phyloP scores from a whole-genome alignment of 202 grass and related monocot species.

The Cymbopogon flexuosus region DNA sequence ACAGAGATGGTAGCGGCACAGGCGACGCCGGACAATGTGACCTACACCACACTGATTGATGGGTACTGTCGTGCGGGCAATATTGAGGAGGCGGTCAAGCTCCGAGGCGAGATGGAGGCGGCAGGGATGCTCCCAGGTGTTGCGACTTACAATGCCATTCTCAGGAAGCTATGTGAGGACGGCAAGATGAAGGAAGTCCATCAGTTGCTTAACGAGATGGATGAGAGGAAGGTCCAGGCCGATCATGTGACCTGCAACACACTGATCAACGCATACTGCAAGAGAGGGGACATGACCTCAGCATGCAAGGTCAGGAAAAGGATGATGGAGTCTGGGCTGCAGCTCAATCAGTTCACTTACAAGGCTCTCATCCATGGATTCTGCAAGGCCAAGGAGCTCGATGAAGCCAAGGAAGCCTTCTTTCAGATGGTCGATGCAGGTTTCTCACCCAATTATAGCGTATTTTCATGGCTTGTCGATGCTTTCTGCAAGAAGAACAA shows the following conservation, averaged over 20 bases:
- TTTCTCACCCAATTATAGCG: slow-evolving; percentile 58
- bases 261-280: slow-evolving; percentile 80
- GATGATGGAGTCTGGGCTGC: slow-evolving; percentile 84
- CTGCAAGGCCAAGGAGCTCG: slow-evolving; percentile 57
- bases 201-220: slow-evolving; percentile 73
- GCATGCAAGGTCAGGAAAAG: slow-evolving; percentile 62
- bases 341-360: slow-evolving; percentile 75
- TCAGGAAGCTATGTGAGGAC: slow-evolving; percentile 74
- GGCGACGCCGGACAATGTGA: slow-evolving; percentile 46
- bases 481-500: slow-evolving; percentile 58
- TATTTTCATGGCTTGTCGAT: slow-evolving; percentile 82
- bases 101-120: slow-evolving; percentile 62
- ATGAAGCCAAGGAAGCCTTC: slow-evolving; percentile 65
- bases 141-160: slow-evolving; percentile 64
- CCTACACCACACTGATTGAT: slow-evolving; percentile 80
- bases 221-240: slow-evolving; percentile 62
- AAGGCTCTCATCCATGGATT: slow-evolving; percentile 88
- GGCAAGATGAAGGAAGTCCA: slow-evolving; percentile 69
- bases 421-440: slow-evolving; percentile 81
- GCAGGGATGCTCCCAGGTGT: slow-evolving; percentile 54
- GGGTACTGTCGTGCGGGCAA: slow-evolving; percentile 59
- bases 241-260: slow-evolving; percentile 85
- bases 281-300: slow-evolving; percentile 66
- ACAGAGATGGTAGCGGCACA: slow-evolving; percentile 35
- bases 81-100: slow-evolving; percentile 38